These are phyloP conservation scores for Monosporascus sp. DNA, from an alignment of 2,329 filamentous ascomycete species.

Conservation along the genomic window DNA sequence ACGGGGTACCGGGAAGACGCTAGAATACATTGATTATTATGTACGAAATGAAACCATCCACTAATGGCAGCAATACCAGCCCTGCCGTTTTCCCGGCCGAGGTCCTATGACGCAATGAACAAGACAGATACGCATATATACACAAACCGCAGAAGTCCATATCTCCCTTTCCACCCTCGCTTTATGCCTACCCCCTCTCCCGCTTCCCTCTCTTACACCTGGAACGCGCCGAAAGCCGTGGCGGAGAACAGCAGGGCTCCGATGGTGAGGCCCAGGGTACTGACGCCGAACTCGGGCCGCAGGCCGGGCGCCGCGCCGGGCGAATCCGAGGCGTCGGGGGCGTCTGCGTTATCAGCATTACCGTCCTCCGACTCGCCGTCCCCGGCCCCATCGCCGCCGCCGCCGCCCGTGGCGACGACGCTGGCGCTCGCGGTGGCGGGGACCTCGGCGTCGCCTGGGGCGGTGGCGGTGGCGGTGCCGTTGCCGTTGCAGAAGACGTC, in stretches of 20 bases:
- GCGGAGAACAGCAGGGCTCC: constrained; percentile 33
- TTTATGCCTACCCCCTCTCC: neutral
- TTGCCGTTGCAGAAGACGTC: constrained; percentile 40
- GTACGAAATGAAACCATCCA: too few species aligned
- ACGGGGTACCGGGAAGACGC: too few species aligned
- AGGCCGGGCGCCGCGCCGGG: constrained; percentile 15
- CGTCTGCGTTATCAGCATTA: constrained; percentile 2
- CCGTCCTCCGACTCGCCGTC: constrained; percentile 3
- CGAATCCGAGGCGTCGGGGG: constrained; percentile 9
- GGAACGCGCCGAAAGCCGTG: constrained; percentile 22
- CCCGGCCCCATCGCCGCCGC: constrained; percentile 4
- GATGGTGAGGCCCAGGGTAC: constrained; percentile 28
- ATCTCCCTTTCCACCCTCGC: neutral
- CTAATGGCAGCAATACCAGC: too few species aligned
- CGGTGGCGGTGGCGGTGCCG: constrained; percentile 33
- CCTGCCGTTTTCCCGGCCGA: too few species aligned
- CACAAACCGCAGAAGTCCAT: neutral
- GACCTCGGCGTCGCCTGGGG: constrained; percentile 19
- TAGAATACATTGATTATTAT: too few species aligned
- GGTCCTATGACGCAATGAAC: too few species aligned
- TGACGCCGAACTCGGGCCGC: constrained; percentile 18
- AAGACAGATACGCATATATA: too few species aligned
- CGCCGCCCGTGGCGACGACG: constrained; percentile 26
- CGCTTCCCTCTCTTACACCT: constrained; percentile 13
- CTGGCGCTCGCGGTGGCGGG: constrained; percentile 27